Evolutionary conservation across 2,329 filamentous ascomycete species (phyloP), one percentile per base, ranked within the genome.

Genomic region (Ceratocystis smalleyi): DNA sequence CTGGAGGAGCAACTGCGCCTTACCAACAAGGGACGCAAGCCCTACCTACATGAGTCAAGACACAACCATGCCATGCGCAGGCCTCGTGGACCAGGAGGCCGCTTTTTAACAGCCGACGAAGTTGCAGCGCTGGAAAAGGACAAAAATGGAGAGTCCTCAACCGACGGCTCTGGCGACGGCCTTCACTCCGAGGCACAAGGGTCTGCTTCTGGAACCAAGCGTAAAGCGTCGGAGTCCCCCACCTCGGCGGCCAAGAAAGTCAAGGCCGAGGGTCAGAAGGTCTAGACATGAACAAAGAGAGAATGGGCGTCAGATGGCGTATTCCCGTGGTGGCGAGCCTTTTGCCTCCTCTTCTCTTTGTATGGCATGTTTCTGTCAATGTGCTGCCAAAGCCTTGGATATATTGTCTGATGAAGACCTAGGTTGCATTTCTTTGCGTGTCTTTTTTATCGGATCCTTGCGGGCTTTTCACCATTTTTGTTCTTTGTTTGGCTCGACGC

Each of bases 21-120:
- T 65, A 97, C 94, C 0, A 95, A 88, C 8, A 99, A 99, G 76
- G 92, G 92, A 30, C 85, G 94, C 43, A 97, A 96, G 76, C 94
- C 94, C 2, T 99, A 99, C 71, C 81, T 99, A 40, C 94, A 99
- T 76, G 94, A 99, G 73, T 97, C 92, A 30, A 83, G 94, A 71
- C 94, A 99, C 74, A 97, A 97, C 72, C 94, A 99, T 74, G 94
- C 94, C 8, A 99, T 99, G 94, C 85, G 94, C 65, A 81, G 94
- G 70, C 94, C 94, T 32, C 84, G 94, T 72, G 94, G 94, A 17
- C 94, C 94, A 0, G 94, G 94, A 63, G 94, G 94, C 24, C 86
- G 94, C 27, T 99, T 99, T 79, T 77, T 99, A 73, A 99, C 94
- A 0, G 92, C 94, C 1, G 94, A 97, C 65, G 94, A 99, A 74